A percentile compares a stretch with the other conserved stretches of the same genome.
These are phyloP conservation scores for Lactarius vividus DNA, from an alignment of 768 basidiomycete genomes.

Conservation along the genomic window DNA sequence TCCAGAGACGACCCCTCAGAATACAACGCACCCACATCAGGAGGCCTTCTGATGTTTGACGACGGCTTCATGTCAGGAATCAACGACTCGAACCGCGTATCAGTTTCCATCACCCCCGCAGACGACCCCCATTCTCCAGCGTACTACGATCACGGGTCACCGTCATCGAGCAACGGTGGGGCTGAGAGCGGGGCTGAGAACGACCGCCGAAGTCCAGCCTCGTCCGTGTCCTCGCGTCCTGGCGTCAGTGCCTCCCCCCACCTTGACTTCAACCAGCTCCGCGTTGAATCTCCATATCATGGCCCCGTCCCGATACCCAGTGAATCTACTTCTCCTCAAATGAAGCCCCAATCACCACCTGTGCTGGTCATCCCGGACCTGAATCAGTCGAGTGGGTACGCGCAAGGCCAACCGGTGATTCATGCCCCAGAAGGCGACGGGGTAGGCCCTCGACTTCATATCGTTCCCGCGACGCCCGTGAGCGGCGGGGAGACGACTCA, in stretches of 20 bases:
- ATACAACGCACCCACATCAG: slow-evolving; percentile 53
- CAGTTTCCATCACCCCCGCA: slow-evolving; percentile 37
- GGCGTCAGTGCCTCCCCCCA: slow-evolving; percentile 50
- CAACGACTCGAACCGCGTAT: slow-evolving; percentile 49
- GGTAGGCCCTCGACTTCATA: slow-evolving; percentile 64
- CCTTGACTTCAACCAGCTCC: slow-evolving; percentile 55
- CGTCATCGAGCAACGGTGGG: slow-evolving; percentile 52
- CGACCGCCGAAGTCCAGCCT: slow-evolving; percentile 55
- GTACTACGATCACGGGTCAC: slow-evolving; percentile 61
- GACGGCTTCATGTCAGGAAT: slow-evolving; percentile 48
- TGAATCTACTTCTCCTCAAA: slow-evolving; percentile 39
- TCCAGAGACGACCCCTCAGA: slow-evolving; percentile 55
- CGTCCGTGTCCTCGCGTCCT: slow-evolving; percentile 63
- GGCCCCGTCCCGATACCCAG: slow-evolving; percentile 43
- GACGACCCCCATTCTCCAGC: slow-evolving; percentile 39
- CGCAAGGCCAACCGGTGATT: slow-evolving; percentile 48
- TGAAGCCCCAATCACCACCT: slow-evolving; percentile 65
- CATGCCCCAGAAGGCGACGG: slow-evolving; percentile 58
- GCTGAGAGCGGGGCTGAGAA: slow-evolving; percentile 46
- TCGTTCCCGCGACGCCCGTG: slow-evolving; percentile 82
- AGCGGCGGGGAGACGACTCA: slow-evolving; percentile 51
- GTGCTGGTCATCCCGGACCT: slow-evolving; percentile 57
- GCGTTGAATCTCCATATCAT: slow-evolving; percentile 66
- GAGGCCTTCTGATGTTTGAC: slow-evolving; percentile 31
- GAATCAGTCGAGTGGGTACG: slow-evolving; percentile 36